Evolutionary conservation across 208 protist species (phyloP).

Genomic region (Trypanosoma boissoni): DNA sequence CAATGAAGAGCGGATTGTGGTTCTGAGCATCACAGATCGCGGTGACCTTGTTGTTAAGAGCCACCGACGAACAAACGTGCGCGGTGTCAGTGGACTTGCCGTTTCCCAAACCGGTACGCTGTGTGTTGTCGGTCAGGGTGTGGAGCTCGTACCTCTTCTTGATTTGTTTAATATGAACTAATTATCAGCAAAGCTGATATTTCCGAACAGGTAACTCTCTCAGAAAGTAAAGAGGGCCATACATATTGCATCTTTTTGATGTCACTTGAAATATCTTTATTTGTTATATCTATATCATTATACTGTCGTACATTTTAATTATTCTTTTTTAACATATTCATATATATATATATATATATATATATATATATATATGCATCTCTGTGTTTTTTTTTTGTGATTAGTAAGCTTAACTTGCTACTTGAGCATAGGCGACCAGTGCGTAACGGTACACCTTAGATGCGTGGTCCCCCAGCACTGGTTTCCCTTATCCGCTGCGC

Average conservation of each 20-base stretch:
- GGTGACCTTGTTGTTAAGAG: conserved; percentile 4
- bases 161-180: not conserved
- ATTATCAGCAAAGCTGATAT: not conserved
- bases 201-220: not conserved
- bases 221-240: not conserved
- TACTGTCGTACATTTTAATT: not conserved
- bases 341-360: conserved; percentile 20
- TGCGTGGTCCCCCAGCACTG: conserved; percentile 3
- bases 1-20: conserved; percentile 39
- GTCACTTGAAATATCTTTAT: not conserved
- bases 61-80: conserved; percentile 45
- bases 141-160: conserved; percentile 17
- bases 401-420: conserved; percentile 2
- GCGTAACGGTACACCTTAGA: not conserved
- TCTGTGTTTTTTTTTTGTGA: conserved; percentile 1
- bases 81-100: conserved; percentile 56
- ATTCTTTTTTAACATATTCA: not conserved
- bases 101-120: conserved; percentile 10
- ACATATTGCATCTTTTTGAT: not conserved
- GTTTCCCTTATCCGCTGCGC: conserved; percentile 38
- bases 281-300: not conserved
- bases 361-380: conserved; percentile 22
- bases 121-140: conserved; percentile 24
- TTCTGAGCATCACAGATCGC: not conserved
- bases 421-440: not conserved